A percentile compares a stretch with the other conserved stretches of the same genome.
Conservation (phyloP, 2,329 filamentous ascomycete genomes). For the Scytalidium lignicola region DNA sequence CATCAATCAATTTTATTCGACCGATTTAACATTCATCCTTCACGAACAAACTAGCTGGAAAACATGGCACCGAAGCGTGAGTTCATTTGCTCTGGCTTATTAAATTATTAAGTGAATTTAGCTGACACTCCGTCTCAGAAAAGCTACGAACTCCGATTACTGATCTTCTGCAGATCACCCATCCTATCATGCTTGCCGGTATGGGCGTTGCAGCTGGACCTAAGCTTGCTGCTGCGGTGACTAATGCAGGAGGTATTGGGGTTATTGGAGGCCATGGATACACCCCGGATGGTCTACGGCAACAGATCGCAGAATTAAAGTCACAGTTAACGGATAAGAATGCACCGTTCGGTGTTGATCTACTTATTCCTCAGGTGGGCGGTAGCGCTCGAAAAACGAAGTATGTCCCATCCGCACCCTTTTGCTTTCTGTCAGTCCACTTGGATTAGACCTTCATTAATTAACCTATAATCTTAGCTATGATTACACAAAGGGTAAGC, state of each 20-base stretch:
- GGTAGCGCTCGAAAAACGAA: slow-evolving; percentile 91
- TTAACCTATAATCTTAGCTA: slow-evolving; percentile 55
- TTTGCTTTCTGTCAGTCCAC: neutral
- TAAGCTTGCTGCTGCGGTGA: slow-evolving; percentile 88
- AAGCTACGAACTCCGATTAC: slow-evolving; percentile 83
- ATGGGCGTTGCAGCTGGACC: slow-evolving; percentile 98
- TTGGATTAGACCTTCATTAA: slow-evolving; percentile 11
- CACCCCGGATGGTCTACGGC: slow-evolving; percentile 89
- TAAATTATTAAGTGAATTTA: slow-evolving; percentile 7
- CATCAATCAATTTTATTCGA: too few species aligned
- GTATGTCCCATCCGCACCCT: slow-evolving; percentile 32
- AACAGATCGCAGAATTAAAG: slow-evolving; percentile 92
- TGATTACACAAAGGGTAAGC: slow-evolving; percentile 98
- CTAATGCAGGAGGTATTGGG: slow-evolving; percentile 88
- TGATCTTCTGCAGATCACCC: slow-evolving; percentile 93
- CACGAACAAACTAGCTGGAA: too few species aligned
- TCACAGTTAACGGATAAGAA: slow-evolving; percentile 79
- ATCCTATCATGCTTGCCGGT: slow-evolving; percentile 86
- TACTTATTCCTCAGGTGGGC: slow-evolving; percentile 86
- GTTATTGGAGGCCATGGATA: slow-evolving; percentile 92
- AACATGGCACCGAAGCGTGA: too few species aligned
- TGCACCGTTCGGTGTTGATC: slow-evolving; percentile 85
- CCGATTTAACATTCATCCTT: too few species aligned
- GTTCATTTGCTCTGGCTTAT: too few species aligned
- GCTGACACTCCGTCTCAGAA: slow-evolving; percentile 44